Percentiles rank a stretch among this genome's conserved stretches.
These are phyloP conservation scores for Neopestalotiopsis clavispora DNA, from an alignment of 2,329 filamentous ascomycete genomes.

Conservation along the genomic window DNA sequence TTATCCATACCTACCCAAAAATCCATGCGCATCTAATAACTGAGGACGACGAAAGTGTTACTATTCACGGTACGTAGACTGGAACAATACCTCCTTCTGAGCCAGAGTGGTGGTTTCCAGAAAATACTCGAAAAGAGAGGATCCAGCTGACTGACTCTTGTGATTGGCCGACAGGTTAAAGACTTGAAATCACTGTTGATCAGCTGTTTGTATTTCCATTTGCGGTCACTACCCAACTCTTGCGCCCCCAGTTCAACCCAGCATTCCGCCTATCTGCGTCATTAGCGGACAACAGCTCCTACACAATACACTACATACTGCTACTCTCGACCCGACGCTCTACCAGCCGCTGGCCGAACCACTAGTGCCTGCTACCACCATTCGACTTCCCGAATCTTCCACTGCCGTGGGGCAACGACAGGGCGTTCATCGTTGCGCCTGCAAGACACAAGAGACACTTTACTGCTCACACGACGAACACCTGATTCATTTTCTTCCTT, in stretches of 20 bases:
- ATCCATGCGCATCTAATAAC: background rate
- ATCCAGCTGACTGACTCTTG: background rate
- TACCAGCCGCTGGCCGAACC: background rate
- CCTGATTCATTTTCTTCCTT: constrained; percentile 2
- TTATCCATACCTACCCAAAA: background rate
- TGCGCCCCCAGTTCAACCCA: background rate
- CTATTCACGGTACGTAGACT: background rate
- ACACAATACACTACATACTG: background rate
- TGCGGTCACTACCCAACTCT: constrained; percentile 1
- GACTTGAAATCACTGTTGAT: background rate
- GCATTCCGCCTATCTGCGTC: constrained; percentile 13
- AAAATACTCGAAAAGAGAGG: constrained; percentile 13
- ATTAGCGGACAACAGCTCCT: background rate
- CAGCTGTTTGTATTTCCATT: background rate
- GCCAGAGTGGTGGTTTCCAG: constrained; percentile 8
- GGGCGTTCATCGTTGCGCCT: background rate
- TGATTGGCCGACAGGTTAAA: background rate
- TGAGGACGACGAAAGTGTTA: background rate
- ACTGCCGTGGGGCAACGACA: constrained; percentile 16
- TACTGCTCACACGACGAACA: background rate
- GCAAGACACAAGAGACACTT: background rate
- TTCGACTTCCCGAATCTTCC: constrained; percentile 22
- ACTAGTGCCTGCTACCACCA: background rate
- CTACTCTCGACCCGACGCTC: background rate
- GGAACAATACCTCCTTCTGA: background rate